Evolutionary conservation across 1,284 basidiomycete genomes (phyloP).

Genomic region (Ganoderma multipileum): DNA sequence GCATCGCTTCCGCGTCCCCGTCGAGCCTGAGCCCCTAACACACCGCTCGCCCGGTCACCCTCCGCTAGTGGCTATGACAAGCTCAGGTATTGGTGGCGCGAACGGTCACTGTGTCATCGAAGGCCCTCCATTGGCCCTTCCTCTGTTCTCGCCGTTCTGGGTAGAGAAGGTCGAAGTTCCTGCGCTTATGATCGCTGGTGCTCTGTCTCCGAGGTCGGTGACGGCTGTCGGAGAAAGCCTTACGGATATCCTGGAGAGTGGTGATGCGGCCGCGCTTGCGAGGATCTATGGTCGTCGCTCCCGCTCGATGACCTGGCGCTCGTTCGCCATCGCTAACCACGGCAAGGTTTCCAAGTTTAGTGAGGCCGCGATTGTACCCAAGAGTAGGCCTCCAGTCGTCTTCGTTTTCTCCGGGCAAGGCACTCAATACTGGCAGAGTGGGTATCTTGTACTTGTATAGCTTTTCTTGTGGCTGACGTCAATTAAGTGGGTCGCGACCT

Average conservation of each 20-base stretch:
- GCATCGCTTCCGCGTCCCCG: slow-evolving; percentile 37
- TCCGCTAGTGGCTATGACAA: slow-evolving; percentile 46
- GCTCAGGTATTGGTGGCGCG: slow-evolving; percentile 53
- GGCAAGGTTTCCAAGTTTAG: slow-evolving; percentile 25
- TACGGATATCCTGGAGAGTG: slow-evolving; percentile 8
- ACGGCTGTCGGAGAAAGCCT: slow-evolving; percentile 24
- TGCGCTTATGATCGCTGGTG: slow-evolving; percentile 43
- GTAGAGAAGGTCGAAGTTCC: slow-evolving; percentile 18
- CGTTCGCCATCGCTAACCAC: slow-evolving; percentile 26
- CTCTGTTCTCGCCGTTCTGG: slow-evolving; percentile 6
- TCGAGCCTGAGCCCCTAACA: slow-evolving; percentile 28
- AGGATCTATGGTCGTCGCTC: slow-evolving; percentile 37
- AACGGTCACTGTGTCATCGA: slow-evolving; percentile 50
- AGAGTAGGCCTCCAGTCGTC: slow-evolving; percentile 39
- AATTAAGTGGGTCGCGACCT: slow-evolving; percentile 48
- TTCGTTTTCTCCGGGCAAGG: slow-evolving; percentile 52
- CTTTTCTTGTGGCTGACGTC: background rate
- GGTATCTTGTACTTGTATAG: slow-evolving; percentile 15
- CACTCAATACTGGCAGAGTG: slow-evolving; percentile 47
- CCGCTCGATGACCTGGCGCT: slow-evolving; percentile 45
- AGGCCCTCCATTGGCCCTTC: slow-evolving; percentile 32
- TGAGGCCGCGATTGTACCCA: slow-evolving; percentile 36
- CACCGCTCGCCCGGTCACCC: slow-evolving; percentile 23
- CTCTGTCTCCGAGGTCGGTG: slow-evolving; percentile 38
- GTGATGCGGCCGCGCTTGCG: slow-evolving; percentile 18